These are phyloP conservation scores for Leptosphaerulina australis DNA, from an alignment of 2,329 filamentous ascomycete species.

Conservation along the genomic window DNA sequence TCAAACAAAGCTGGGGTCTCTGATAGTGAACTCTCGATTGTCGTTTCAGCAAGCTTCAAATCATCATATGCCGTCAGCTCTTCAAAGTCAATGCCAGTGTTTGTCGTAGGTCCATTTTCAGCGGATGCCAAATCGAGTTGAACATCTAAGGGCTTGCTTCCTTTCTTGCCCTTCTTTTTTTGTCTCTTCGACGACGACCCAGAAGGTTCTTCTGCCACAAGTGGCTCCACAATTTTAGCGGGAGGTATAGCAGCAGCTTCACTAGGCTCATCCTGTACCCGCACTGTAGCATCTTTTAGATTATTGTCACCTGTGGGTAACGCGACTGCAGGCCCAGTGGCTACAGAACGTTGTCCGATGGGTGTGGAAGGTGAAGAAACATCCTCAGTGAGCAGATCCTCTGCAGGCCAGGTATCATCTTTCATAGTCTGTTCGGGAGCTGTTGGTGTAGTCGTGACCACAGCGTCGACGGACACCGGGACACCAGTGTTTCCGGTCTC, in stretches of 20 bases:
- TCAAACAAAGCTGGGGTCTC: not conserved
- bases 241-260: too few species aligned
- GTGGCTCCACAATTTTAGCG: not conserved
- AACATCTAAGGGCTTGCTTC: constrained; percentile 3
- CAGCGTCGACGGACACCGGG: not conserved
- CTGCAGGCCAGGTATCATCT: constrained; percentile 12
- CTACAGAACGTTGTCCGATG: not conserved
- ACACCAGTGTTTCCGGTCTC: not conserved
- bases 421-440: not conserved
- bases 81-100: not conserved
- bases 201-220: constrained; percentile 7
- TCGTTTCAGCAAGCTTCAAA: not conserved
- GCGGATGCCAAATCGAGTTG: not conserved
- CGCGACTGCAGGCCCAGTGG: not conserved
- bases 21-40: not conserved
- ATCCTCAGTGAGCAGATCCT: constrained; percentile 17
- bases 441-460: not conserved
- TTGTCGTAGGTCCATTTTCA: not conserved
- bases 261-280: not conserved
- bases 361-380: not conserved
- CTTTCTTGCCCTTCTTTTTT: constrained; percentile 37
- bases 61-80: not conserved
- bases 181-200: constrained; percentile 25
- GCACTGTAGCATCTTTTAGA: not conserved
- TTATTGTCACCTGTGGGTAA: not conserved